Percentiles rank a stretch among this genome's conserved stretches.
These are phyloP conservation scores for Trichoderma erinaceum DNA, from an alignment of 495 filamentous ascomycete species.

Conservation along the genomic window DNA sequence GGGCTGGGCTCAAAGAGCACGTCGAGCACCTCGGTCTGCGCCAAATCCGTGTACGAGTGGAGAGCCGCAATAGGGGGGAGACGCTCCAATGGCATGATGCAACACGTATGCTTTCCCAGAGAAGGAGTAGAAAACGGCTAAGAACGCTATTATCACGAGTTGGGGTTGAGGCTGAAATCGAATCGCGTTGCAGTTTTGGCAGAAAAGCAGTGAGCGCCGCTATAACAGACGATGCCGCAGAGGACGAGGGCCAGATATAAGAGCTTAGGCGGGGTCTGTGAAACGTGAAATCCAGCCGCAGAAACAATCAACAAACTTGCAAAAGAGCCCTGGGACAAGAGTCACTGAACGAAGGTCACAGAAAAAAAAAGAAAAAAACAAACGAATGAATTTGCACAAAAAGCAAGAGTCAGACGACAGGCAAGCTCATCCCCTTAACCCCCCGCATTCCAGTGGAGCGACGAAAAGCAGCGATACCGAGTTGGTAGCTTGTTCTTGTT, in stretches of 20 bases:
- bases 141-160: no score
- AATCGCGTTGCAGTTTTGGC: neutral
- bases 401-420: neutral
- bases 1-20: conserved; percentile 80
- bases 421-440: conserved; percentile 9
- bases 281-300: neutral
- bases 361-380: neutral
- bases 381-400: neutral
- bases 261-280: no score
- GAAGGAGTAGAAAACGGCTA: neutral
- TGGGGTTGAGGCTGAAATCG: no score
- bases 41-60: conserved; percentile 46
- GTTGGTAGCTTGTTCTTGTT: neutral
- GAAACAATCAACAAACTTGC: neutral
- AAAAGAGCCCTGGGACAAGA: neutral
- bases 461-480: neutral
- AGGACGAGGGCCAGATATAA: no score
- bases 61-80: conserved; percentile 51
- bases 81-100: conserved; percentile 18
- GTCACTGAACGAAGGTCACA: neutral
- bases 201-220: neutral
- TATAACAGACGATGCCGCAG: no score
- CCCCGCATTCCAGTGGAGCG: conserved; percentile 9
- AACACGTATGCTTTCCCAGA: neutral
- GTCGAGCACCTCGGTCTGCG: conserved; percentile 62